Conservation (phyloP, 306 rosid species). For the Fragaria vesca region DNA sequence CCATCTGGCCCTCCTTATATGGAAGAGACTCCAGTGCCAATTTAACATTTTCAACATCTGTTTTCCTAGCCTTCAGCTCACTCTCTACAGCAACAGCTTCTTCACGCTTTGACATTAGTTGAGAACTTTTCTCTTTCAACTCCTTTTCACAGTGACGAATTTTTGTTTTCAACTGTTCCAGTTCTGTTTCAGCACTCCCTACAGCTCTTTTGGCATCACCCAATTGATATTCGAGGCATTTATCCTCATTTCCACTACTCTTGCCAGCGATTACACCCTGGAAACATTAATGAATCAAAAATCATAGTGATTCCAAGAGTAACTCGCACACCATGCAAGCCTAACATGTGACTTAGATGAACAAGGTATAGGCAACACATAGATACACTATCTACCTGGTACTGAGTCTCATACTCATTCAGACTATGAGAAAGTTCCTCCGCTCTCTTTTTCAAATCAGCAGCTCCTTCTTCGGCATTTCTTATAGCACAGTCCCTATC, state of each 20-base stretch:
- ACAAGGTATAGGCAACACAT: conserved; percentile 8
- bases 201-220: conserved; percentile 89
- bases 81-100: too few relatives aligned
- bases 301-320: conserved; percentile 7
- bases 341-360: conserved; percentile 17
- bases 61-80: not conserved
- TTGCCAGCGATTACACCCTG: conserved; percentile 93
- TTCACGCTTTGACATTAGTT: conserved; percentile 44
- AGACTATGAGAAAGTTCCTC: conserved; percentile 66
- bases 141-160: conserved; percentile 81
- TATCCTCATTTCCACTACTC: conserved; percentile 88
- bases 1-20: too few relatives aligned
- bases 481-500: conserved; percentile 67
- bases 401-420: conserved; percentile 76
- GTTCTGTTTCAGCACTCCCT: conserved; percentile 86
- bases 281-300: conserved; percentile 8
- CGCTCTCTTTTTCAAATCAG: conserved; percentile 70
- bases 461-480: conserved; percentile 87
- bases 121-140: conserved; percentile 67
- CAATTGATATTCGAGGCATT: conserved; percentile 88
- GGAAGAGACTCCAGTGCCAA: too few relatives aligned
- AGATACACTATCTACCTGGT: conserved; percentile 57
- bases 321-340: conserved; percentile 11
- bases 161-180: conserved; percentile 78
- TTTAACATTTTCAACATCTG: conserved; percentile 35